Base-by-base conservation (phyloP, 495 filamentous ascomycete species). In the Penicillium diatomitis region DNA sequence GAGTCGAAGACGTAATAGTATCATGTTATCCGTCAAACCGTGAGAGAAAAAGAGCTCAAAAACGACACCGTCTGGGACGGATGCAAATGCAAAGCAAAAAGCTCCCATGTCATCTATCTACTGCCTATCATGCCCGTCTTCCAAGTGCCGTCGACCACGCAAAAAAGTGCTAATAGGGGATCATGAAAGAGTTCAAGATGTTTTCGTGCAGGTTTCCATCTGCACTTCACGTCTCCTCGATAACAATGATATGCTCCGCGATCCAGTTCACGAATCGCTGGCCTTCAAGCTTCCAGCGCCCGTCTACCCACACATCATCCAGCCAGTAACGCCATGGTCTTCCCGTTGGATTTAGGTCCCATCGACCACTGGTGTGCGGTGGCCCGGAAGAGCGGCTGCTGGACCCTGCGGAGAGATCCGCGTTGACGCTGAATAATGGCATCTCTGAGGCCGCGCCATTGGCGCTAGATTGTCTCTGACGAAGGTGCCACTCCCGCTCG, bases 401-500 rank as follows among this genome's bases (percentile, higher is more conserved):
- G 28, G 53, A 42, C 3, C 51, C 58, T 6, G 52, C 41, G 2
- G 65, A 64, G n/a, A 70, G 57, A 38, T 69, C 65, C 4, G 60
- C 60, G 39, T 72, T 72, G 29, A 72, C 55, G 29, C 64, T 63
- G 8, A 60, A 53, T 5, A 53, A 54, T 2, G 52, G 56, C 4
- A 67, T 43, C 3, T 52, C 35, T 8, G 55, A 52, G 2, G 41
- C 46, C 7, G 55, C 35, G 20, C 38, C 50, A 4, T 36, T 56
- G 5, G 52, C 47, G 6, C 49, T 54, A 1, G 58, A 41, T 50
- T 54, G 62, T 10, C 76, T 79, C 61, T 91, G 84, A 30, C 75
- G 77, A 52, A 82, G 76, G 44, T 78, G 76, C 89, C 92, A 98
- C 64, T 81, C 84, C 40, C 72, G 73, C 67, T 96, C 92, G 6